Percentiles rank a stretch among this genome's conserved stretches.
Conservation (phyloP, 2,329 filamentous ascomycete genomes). For the Clarireedia hainanense region DNA sequence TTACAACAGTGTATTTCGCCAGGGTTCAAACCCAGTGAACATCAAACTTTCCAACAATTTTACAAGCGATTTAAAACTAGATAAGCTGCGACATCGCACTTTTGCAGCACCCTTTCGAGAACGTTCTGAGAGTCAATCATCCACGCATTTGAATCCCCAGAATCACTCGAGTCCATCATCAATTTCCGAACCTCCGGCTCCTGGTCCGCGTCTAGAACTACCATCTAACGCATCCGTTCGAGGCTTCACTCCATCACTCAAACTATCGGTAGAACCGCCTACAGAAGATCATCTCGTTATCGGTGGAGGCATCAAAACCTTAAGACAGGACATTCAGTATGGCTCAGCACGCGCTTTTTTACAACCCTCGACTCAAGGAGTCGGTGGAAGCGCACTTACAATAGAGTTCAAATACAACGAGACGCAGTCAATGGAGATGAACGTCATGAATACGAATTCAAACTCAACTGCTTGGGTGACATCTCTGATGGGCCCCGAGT, state of each 20-base stretch:
- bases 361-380: conserved; percentile 31
- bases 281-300: conserved; percentile 29
- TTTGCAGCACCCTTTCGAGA: background rate
- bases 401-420: conserved; percentile 40
- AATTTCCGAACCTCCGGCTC: background rate
- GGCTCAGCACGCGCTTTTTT: conserved; percentile 38
- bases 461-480: conserved; percentile 32
- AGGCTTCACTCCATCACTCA: background rate
- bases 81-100: background rate
- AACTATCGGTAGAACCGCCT: conserved; percentile 9
- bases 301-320: conserved; percentile 35
- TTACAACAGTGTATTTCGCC: conserved; percentile 37
- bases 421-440: conserved; percentile 35
- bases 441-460: conserved; percentile 38
- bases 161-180: background rate
- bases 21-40: conserved; percentile 35
- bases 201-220: background rate
- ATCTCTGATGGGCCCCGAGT: conserved; percentile 33
- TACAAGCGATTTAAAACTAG: background rate
- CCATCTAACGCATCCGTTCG: background rate
- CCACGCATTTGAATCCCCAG: background rate
- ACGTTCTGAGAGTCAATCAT: too few relatives aligned
- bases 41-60: conserved; percentile 28
- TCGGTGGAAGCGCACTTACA: conserved; percentile 36
- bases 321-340: conserved; percentile 39